These are phyloP conservation scores for Vanilla planifolia DNA, from an alignment of 106 monocot genomes.

Conservation along the genomic window DNA sequence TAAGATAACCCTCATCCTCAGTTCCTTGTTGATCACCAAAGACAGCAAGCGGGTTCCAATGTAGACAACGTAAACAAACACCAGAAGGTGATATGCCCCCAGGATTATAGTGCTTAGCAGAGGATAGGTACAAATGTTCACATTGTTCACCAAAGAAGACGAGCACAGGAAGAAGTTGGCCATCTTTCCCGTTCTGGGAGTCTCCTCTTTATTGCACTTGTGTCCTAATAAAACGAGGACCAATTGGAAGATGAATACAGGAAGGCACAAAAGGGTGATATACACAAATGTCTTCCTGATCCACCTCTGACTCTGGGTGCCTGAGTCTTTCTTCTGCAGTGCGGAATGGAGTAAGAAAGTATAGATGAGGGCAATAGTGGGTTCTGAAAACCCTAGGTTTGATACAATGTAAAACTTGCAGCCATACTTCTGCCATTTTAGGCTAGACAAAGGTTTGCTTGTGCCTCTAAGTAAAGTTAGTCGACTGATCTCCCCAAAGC, in stretches of 20 bases:
- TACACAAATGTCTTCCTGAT: slow-evolving; percentile 31
- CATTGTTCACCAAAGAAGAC: slow-evolving; percentile 10
- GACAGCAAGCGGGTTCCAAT: slow-evolving; percentile 29
- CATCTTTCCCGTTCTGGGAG: slow-evolving; percentile 22
- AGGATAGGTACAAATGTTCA: slow-evolving; percentile 65
- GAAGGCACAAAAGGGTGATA: slow-evolving; percentile 38
- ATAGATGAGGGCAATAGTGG: slow-evolving; percentile 45
- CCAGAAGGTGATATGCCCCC: slow-evolving; percentile 34
- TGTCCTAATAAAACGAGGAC: slow-evolving; percentile 42
- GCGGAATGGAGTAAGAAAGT: slow-evolving; percentile 52
- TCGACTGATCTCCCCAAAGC: slow-evolving; percentile 43
- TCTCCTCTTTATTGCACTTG: slow-evolving; percentile 17
- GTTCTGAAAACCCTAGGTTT: slow-evolving; percentile 77
- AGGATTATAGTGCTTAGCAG: slow-evolving; percentile 50
- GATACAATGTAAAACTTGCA: slow-evolving; percentile 74
- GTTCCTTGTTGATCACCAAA: slow-evolving; percentile 30
- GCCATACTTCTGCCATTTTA: slow-evolving; percentile 30
- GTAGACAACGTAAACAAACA: slow-evolving; percentile 28
- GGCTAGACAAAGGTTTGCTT: slow-evolving; percentile 26
- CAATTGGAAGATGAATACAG: slow-evolving; percentile 37
- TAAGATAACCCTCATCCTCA: slow-evolving; percentile 21
- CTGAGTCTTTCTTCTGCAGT: slow-evolving; percentile 34
- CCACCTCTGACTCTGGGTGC: slow-evolving; percentile 50
- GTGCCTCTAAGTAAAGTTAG: slow-evolving; percentile 37
- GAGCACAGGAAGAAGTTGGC: slow-evolving; percentile 40